Evolutionary conservation across 768 basidiomycete genomes (phyloP).

Genomic region (Albatrellus ellisii): DNA sequence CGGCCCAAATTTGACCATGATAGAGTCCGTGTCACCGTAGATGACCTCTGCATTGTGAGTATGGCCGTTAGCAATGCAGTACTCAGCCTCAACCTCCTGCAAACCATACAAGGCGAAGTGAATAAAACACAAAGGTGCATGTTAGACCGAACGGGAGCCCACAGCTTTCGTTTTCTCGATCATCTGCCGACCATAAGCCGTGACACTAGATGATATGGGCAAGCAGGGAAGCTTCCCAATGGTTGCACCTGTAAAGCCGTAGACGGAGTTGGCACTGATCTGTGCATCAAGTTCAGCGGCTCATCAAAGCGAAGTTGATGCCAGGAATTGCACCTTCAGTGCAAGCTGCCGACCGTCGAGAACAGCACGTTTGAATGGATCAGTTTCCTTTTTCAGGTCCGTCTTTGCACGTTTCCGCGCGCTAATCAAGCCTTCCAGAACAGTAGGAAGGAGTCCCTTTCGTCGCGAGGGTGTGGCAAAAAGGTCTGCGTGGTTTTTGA

Average conservation of each 20-base stretch:
- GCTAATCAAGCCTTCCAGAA: slow-evolving; percentile 86
- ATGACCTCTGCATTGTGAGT: slow-evolving; percentile 85
- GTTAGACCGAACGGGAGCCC: slow-evolving; percentile 10
- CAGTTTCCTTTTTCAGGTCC: slow-evolving; percentile 92
- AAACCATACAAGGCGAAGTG: background rate
- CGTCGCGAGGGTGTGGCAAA: slow-evolving; percentile 64
- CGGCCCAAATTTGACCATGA: slow-evolving; percentile 96
- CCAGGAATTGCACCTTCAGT: slow-evolving; percentile 50
- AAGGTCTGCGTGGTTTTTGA: slow-evolving; percentile 40
- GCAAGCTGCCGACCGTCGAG: slow-evolving; percentile 95
- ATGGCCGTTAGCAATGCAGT: slow-evolving; percentile 75
- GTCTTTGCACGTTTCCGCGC: slow-evolving; percentile 92
- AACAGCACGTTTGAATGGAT: slow-evolving; percentile 95
- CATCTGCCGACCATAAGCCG: slow-evolving; percentile 97
- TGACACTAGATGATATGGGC: slow-evolving; percentile 88
- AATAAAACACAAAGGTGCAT: background rate
- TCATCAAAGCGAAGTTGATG: background rate
- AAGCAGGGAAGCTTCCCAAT: slow-evolving; percentile 95
- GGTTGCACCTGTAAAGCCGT: slow-evolving; percentile 97
- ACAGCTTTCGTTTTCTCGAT: slow-evolving; percentile 93
- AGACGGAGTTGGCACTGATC: slow-evolving; percentile 99
- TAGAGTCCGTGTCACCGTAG: slow-evolving; percentile 98
- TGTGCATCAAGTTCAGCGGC: slow-evolving; percentile 18
- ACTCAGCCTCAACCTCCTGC: slow-evolving; percentile 83
- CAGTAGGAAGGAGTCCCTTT: slow-evolving; percentile 83